A percentile compares a stretch with the other conserved stretches of the same genome.
phyloP scores from a whole-genome alignment of 306 rosid genomes.

The Quercus agrifolia region DNA sequence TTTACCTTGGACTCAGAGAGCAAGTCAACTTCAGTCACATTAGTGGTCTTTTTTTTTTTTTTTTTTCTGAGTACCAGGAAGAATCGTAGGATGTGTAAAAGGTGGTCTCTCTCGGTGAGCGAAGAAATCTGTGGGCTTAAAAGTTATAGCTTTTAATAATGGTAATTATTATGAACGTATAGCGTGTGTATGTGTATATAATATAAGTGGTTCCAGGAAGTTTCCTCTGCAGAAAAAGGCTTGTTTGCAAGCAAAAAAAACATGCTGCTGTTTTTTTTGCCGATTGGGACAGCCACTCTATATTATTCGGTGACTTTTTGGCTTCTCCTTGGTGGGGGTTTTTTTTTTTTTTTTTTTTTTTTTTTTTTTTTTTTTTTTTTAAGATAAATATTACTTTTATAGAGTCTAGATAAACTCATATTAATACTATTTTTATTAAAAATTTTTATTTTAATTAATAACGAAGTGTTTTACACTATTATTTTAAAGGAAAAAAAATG shows the following conservation, averaged over 20 bases:
- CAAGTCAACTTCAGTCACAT: neutral
- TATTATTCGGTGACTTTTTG: neutral
- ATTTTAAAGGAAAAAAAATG: too few relatives aligned
- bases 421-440: too few relatives aligned
- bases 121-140: neutral
- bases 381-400: neutral
- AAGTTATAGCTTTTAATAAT: too few relatives aligned
- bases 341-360: too few relatives aligned
- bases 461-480: too few relatives aligned
- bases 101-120: neutral
- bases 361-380: too few relatives aligned
- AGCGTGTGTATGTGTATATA: too few relatives aligned
- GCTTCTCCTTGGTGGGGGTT: neutral
- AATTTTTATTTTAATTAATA: too few relatives aligned
- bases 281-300: neutral
- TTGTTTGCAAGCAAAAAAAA: neutral
- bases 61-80: neutral
- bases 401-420: too few relatives aligned
- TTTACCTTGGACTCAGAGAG: neutral
- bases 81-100: neutral
- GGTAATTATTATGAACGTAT: too few relatives aligned
- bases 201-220: constrained; percentile 8
- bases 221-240: neutral
- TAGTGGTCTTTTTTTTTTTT: neutral
- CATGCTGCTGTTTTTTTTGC: neutral